Base-by-base conservation (phyloP, 148 eudicot genomes). In the Rhododendron henanense region DNA sequence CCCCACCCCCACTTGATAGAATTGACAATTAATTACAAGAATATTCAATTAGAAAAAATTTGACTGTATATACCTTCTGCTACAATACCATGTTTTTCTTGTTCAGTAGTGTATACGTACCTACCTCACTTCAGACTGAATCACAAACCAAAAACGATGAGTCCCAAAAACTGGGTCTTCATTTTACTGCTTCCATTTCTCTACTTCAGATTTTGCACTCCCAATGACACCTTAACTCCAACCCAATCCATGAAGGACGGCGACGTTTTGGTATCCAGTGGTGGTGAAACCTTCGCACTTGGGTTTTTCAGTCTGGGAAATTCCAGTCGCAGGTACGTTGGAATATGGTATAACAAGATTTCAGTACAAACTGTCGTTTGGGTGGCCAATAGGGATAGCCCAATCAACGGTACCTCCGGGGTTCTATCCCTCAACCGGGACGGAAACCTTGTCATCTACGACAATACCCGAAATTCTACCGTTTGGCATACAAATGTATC, bases 261-360 rank as follows among this genome's bases (percentile, higher is more conserved):
- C 1, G 79, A 84, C 10, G 14, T 19, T 48, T 21, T 88, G 14
- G 55, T 88, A 5, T 88, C 90, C 39, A 44, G 3, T 0, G 77
- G 77, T 1, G 28, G 77, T 1, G 28, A 63, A 37, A 63, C 10
- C 48, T 88, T 88, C 53, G 81, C 79, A 75, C 74, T 86, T 1
- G 90, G 44, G 11, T 63, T 63, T 63, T 63, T 63, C 28, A 63
- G 69, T 0, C 28, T 11, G 11, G 69, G 11, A 63, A 6, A 80
- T 45, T 88, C 87, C n/a, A 18, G 3, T 15, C 65, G 48, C 15
- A 55, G 33, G 2, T 88, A 88, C 35, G 33, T 88, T 8, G 88
- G 88, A 53, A 86, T 88, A 37, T 86, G 88, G 87, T 88, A 71
- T 83, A 57, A 84, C 19, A 84, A 75, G 50, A 33, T 84, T 57